phyloP scores from a whole-genome alignment of 768 basidiomycete genomes.

The Postia placenta region DNA sequence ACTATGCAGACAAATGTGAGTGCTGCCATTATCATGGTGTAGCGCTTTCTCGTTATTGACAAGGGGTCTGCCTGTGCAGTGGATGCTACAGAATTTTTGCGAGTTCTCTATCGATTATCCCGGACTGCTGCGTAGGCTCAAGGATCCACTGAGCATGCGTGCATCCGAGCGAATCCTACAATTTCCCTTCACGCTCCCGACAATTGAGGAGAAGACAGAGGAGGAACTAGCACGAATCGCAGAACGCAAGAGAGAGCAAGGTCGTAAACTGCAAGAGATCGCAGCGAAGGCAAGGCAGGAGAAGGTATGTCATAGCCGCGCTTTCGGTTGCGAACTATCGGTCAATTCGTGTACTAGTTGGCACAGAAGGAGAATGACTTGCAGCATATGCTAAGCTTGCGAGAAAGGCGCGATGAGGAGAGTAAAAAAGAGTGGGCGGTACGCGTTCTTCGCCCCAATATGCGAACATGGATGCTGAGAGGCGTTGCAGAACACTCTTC shows the following conservation, averaged over 20 bases:
- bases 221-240: constrained; percentile 77
- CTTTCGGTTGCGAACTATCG: not conserved
- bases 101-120: constrained; percentile 78
- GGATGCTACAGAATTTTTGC: constrained; percentile 87
- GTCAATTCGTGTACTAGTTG: constrained; percentile 36
- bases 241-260: constrained; percentile 83
- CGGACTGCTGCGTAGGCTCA: constrained; percentile 56
- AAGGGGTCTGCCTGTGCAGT: too few relatives aligned
- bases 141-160: constrained; percentile 59
- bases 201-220: constrained; percentile 79
- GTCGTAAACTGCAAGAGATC: constrained; percentile 83
- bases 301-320: constrained; percentile 55
- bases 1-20: constrained; percentile 69
- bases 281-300: constrained; percentile 81
- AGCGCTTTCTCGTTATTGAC: too few relatives aligned
- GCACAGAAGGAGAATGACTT: constrained; percentile 73
- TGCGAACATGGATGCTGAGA: not conserved
- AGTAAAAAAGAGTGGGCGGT: constrained; percentile 77
- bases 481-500: constrained; percentile 44
- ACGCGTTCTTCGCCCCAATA: constrained; percentile 16
- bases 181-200: constrained; percentile 69
- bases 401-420: constrained; percentile 51
- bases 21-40: too few relatives aligned
- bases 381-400: constrained; percentile 55
- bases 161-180: constrained; percentile 71